phyloP scores from a whole-genome alignment of 176 grass and related monocot species.

The maize (Zea mays) region DNA sequence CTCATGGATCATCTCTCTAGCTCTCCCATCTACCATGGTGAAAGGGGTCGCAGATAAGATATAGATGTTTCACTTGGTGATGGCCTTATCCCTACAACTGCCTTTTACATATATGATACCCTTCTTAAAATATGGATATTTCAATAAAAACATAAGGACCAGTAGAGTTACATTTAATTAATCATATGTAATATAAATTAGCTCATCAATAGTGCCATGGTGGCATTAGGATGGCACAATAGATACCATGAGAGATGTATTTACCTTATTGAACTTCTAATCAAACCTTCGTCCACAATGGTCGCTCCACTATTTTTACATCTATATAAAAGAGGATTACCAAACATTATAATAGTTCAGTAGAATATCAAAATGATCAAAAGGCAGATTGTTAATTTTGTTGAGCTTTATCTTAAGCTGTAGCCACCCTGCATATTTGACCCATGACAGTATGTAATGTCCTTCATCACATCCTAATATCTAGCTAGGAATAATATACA shows the following conservation, averaged over 20 bases:
- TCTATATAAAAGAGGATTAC: neutral
- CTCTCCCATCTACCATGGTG: no score
- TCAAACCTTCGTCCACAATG: neutral
- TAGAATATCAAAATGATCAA: neutral
- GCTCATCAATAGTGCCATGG: neutral
- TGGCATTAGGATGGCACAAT: neutral
- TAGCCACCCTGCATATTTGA: neutral
- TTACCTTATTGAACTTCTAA: neutral
- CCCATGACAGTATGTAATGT: neutral
- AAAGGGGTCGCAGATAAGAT: no score
- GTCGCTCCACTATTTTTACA: neutral
- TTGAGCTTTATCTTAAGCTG: neutral
- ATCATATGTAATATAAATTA: no score
- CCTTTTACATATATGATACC: no score
- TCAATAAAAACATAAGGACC: no score
- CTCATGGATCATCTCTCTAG: no score
- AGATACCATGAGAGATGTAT: neutral
- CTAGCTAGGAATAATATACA: no score
- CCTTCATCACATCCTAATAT: neutral
- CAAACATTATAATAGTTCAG: neutral
- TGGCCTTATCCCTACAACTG: no score
- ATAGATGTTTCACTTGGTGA: no score
- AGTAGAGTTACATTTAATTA: no score
- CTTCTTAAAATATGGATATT: no score
- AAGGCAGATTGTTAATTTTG: neutral